These are phyloP conservation scores for Lumnitzera littorea DNA, from an alignment of 345 rosid genomes.

Conservation along the genomic window DNA sequence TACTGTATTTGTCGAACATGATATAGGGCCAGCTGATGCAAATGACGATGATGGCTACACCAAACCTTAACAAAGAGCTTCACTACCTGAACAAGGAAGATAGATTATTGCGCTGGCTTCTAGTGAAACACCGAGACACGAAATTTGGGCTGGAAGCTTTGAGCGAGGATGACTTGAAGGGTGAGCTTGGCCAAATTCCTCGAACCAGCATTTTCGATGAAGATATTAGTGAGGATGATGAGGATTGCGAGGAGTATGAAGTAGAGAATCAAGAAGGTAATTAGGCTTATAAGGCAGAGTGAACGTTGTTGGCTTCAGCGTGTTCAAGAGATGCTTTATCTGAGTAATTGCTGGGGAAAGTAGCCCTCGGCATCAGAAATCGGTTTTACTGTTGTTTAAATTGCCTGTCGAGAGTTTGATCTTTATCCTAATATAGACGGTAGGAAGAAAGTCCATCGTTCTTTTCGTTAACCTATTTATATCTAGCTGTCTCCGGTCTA, in stretches of 20 bases:
- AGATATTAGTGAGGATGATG: constrained; percentile 13
- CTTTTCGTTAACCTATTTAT: too few species aligned
- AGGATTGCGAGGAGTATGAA: neutral
- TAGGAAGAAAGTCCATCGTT: too few species aligned
- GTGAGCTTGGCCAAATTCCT: constrained; percentile 18
- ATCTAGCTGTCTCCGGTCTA: too few species aligned
- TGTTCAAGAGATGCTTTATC: too few species aligned
- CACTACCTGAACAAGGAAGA: constrained; percentile 96
- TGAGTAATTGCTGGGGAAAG: too few species aligned
- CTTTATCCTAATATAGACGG: too few species aligned
- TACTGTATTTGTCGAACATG: constrained; percentile 1
- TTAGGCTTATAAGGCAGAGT: too few species aligned
- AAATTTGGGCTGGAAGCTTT: constrained; percentile 30
- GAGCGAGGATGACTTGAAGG: constrained; percentile 13
- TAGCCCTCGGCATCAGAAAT: too few species aligned
- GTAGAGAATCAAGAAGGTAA: neutral
- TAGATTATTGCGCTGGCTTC: constrained; percentile 81
- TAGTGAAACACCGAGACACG: constrained; percentile 65
- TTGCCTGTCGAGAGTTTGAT: too few species aligned
- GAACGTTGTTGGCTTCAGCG: too few species aligned
- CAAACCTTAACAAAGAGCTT: constrained; percentile 89
- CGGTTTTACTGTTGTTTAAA: too few species aligned
- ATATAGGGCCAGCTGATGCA: constrained; percentile 75
- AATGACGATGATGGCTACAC: constrained; percentile 88
- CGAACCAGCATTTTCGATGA: constrained; percentile 14